Conservation (phyloP, 108 stramenopile species). For the Pinguiococcus pyrenoidosus region DNA sequence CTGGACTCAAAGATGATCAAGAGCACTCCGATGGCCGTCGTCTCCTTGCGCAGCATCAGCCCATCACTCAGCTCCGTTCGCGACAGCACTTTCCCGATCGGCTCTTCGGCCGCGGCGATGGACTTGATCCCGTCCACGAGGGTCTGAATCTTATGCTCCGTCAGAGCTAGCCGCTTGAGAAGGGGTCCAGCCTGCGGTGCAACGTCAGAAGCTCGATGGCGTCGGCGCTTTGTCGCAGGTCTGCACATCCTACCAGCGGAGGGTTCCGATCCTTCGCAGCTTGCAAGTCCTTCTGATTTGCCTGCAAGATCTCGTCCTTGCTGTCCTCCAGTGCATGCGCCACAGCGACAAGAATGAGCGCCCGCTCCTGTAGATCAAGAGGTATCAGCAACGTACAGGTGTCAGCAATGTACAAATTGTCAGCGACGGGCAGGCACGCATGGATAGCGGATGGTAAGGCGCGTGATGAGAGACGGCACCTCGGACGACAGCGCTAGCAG, state of each 20-base stretch:
- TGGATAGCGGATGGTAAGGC: constrained; percentile 20
- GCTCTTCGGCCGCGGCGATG: constrained; percentile 24
- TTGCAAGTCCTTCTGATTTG: constrained; percentile 69
- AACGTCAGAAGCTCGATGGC: constrained; percentile 39
- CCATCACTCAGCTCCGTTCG: constrained; percentile 69
- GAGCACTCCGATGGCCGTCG: constrained; percentile 89
- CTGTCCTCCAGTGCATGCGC: constrained; percentile 51
- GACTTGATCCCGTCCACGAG: constrained; percentile 59
- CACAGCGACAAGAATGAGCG: constrained; percentile 60
- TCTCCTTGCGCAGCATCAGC: constrained; percentile 65
- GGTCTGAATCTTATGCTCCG: constrained; percentile 66
- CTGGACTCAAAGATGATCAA: constrained; percentile 94
- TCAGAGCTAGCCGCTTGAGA: constrained; percentile 67
- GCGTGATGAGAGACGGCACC: neutral
- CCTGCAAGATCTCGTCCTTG: constrained; percentile 53
- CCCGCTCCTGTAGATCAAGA: constrained; percentile 52
- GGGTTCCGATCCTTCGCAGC: constrained; percentile 58
- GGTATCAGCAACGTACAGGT: no score
- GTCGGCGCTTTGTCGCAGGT: no score
- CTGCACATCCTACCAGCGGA: no score
- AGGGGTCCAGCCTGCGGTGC: constrained; percentile 2
- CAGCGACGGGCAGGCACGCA: constrained; percentile 44
- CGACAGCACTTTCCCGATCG: constrained; percentile 19
- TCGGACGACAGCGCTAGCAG: neutral
- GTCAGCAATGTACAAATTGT: no score